Conservation (phyloP, 768 basidiomycete species). For the Rhizopogon sp. region DNA sequence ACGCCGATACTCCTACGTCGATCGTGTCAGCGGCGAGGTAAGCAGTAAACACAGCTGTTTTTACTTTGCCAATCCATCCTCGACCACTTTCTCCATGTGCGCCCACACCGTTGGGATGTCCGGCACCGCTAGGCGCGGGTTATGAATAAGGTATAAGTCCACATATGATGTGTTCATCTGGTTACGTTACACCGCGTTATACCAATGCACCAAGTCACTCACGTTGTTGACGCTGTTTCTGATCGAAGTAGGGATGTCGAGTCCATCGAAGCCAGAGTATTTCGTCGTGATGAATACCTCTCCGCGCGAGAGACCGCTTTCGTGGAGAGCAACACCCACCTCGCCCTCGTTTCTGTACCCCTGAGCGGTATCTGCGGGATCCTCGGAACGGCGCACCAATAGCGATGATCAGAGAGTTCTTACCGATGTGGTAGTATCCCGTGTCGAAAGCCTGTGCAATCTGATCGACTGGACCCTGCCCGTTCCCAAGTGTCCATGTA, state of each 20-base stretch:
- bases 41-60: slow-evolving; percentile 1
- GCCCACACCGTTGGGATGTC: slow-evolving; percentile 62
- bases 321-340: slow-evolving; percentile 30
- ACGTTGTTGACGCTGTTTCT: slow-evolving; percentile 53
- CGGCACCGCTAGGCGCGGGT: slow-evolving; percentile 45
- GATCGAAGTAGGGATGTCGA: slow-evolving; percentile 52
- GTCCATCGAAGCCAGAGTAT: slow-evolving; percentile 45
- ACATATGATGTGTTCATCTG: slow-evolving; percentile 63
- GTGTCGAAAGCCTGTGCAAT: slow-evolving; percentile 59
- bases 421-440: slow-evolving; percentile 62
- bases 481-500: slow-evolving; percentile 61
- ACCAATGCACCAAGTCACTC: slow-evolving; percentile 13
- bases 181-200: neutral
- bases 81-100: slow-evolving; percentile 54
- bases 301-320: slow-evolving; percentile 51
- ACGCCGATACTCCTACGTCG: slow-evolving; percentile 61
- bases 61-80: slow-evolving; percentile 54
- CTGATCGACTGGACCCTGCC: slow-evolving; percentile 43
- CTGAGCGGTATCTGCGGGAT: slow-evolving; percentile 51
- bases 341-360: slow-evolving; percentile 56
- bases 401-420: slow-evolving; percentile 8
- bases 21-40: neutral
- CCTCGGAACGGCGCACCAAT: neutral
- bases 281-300: slow-evolving; percentile 67
- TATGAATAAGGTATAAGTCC: slow-evolving; percentile 70